phyloP scores from a whole-genome alignment of 2,329 filamentous ascomycete genomes.

The Cytospora paraplurivora region DNA sequence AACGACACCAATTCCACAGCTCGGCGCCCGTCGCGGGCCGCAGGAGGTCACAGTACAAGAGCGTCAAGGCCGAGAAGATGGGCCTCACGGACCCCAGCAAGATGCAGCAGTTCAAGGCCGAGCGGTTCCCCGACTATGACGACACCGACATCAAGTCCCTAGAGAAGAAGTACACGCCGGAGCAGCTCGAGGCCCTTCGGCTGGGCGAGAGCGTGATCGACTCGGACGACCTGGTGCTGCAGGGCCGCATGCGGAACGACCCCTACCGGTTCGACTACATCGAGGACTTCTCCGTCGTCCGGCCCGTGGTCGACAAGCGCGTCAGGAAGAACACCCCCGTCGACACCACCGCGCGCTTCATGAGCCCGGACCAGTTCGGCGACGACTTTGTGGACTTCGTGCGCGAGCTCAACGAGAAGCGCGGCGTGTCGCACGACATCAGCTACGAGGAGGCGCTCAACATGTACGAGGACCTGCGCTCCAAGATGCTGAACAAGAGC shows the following conservation, averaged over 20 bases:
- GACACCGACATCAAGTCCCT: conserved; percentile 65
- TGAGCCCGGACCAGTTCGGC: conserved; percentile 62
- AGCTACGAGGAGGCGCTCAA: conserved; percentile 48
- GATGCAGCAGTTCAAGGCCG: conserved; percentile 47
- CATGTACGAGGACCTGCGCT: conserved; percentile 50
- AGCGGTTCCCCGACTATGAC: conserved; percentile 65
- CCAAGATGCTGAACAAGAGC: conserved; percentile 38
- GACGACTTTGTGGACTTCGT: conserved; percentile 58
- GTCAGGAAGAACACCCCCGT: conserved; percentile 52
- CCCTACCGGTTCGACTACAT: conserved; percentile 73
- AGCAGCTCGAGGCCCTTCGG: conserved; percentile 80
- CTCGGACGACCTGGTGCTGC: conserved; percentile 70
- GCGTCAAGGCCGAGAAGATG: conserved; percentile 54
- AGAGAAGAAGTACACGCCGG: conserved; percentile 70
- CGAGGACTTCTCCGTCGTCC: conserved; percentile 78
- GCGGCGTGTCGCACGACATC: conserved; percentile 20
- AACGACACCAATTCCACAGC: conserved; percentile 53
- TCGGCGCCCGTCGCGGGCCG: conserved; percentile 50
- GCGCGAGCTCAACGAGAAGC: conserved; percentile 44
- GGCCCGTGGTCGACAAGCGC: conserved; percentile 76
- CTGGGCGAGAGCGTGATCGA: conserved; percentile 78
- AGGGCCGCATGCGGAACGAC: conserved; percentile 73
- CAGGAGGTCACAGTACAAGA: conserved; percentile 51
- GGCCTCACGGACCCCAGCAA: conserved; percentile 48
- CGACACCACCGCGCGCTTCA: conserved; percentile 61